A percentile compares a stretch with the other conserved stretches of the same genome.
phyloP scores from a whole-genome alignment of 441 rosid species.

The Bocquillonia castaneifolia region DNA sequence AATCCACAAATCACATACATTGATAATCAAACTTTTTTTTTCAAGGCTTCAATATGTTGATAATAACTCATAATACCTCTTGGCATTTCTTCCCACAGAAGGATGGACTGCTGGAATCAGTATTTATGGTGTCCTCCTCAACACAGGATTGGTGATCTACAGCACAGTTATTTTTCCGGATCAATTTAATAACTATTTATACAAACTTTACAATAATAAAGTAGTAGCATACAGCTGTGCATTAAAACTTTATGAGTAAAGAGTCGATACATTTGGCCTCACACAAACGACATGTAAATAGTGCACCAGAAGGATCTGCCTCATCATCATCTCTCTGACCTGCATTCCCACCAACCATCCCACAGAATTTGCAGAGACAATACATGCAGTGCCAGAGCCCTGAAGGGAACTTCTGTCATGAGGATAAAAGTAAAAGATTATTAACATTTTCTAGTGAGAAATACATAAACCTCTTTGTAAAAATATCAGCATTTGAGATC shows the following conservation, averaged over 20 bases:
- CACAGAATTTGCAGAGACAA: slow-evolving; percentile 90
- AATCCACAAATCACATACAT: background rate
- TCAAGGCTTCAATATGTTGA: slow-evolving; percentile 12
- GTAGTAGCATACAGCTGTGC: background rate
- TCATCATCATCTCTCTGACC: slow-evolving; percentile 27
- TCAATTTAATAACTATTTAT: slow-evolving; percentile 19
- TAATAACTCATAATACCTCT: slow-evolving; percentile 53
- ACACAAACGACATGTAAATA: slow-evolving; percentile 55
- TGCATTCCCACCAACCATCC: slow-evolving; percentile 37
- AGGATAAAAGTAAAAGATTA: slow-evolving; percentile 20
- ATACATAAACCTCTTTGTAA: slow-evolving; percentile 3
- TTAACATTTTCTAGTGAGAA: background rate
- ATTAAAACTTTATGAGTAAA: slow-evolving; percentile 14
- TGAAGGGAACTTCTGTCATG: slow-evolving; percentile 70
- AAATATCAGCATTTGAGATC: slow-evolving; percentile 1
- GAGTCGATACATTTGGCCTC: slow-evolving; percentile 74
- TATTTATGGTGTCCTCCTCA: slow-evolving; percentile 29
- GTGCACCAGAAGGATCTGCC: slow-evolving; percentile 26
- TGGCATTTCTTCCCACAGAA: slow-evolving; percentile 82
- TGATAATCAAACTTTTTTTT: slow-evolving; percentile 4
- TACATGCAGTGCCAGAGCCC: slow-evolving; percentile 86
- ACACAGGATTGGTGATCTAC: slow-evolving; percentile 76
- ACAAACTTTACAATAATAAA: background rate
- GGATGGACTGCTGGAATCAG: slow-evolving; percentile 28
- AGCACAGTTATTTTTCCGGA: slow-evolving; percentile 24